Percentiles rank a stretch among this genome's conserved stretches.
These are phyloP conservation scores for Dryas drummondii DNA, from an alignment of 306 rosid genomes.

Conservation along the genomic window DNA sequence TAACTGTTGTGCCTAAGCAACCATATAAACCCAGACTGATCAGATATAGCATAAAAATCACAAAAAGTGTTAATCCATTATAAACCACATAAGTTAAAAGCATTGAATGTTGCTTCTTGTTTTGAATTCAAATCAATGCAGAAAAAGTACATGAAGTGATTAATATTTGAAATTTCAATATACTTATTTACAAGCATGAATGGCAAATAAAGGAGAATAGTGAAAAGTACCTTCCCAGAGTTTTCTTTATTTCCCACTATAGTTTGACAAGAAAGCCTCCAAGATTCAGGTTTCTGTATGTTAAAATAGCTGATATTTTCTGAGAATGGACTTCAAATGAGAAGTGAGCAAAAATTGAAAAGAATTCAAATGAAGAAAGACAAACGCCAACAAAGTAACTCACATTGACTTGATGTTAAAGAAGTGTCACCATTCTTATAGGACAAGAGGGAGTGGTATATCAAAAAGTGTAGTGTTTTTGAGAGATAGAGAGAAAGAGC, in stretches of 20 bases:
- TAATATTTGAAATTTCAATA: not conserved
- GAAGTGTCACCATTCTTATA: not conserved
- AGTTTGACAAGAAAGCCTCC: conserved; percentile 98
- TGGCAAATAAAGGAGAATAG: conserved; percentile 18
- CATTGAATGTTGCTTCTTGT: not conserved
- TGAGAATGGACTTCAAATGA: not conserved
- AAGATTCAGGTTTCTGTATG: conserved; percentile 84
- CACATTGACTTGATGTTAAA: not conserved
- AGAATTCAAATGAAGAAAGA: not conserved
- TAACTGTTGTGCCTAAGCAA: too few relatives aligned
- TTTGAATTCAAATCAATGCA: not conserved
- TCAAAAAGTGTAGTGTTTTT: not conserved
- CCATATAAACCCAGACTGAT: too few relatives aligned
- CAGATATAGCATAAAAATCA: not conserved
- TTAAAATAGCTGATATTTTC: conserved; percentile 1
- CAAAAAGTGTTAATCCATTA: not conserved
- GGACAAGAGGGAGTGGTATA: too few relatives aligned
- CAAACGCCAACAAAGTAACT: not conserved
- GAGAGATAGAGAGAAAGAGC: conserved; percentile 19
- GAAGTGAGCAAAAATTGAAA: not conserved
- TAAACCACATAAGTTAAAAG: not conserved
- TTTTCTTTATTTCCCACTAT: conserved; percentile 91
- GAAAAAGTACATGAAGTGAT: not conserved
- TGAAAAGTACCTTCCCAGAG: conserved; percentile 73
- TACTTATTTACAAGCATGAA: not conserved